Evolutionary conservation across 2,329 filamentous ascomycete species (phyloP).

Genomic region (Colletotrichum neosansevieriae): DNA sequence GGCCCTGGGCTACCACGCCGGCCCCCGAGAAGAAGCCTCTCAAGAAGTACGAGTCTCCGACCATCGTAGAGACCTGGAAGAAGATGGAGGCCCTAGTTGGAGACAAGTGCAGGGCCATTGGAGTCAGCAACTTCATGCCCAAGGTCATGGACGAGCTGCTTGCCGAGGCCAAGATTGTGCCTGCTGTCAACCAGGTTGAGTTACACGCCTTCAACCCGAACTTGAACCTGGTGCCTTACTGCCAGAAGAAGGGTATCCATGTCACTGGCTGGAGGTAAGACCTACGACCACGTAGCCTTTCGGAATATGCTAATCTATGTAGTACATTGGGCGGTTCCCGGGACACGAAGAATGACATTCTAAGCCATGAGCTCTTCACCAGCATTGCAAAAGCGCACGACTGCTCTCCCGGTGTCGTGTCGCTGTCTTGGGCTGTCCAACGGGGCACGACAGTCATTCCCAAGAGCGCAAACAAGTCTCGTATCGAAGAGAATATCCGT

Average conservation of each 20-base stretch:
- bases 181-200: conserved; percentile 50
- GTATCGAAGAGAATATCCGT: conserved; percentile 45
- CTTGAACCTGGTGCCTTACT: conserved; percentile 48
- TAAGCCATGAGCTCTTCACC: conserved; percentile 43
- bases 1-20: conserved; percentile 46
- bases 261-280: conserved; percentile 47
- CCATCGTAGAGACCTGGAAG: conserved; percentile 46
- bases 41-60: conserved; percentile 44
- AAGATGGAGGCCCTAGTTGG: conserved; percentile 47
- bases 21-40: conserved; percentile 42
- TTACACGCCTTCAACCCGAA: conserved; percentile 50
- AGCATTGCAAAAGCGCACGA: conserved; percentile 44
- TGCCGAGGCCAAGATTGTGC: conserved; percentile 43
- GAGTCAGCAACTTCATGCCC: conserved; percentile 50
- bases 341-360: conserved; percentile 37
- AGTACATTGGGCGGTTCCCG: conserved; percentile 37
- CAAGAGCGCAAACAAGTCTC: conserved; percentile 42
- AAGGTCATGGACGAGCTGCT: conserved; percentile 47
- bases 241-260: conserved; percentile 48
- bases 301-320: not conserved
- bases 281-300: too few species aligned
- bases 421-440: conserved; percentile 46
- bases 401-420: conserved; percentile 44
- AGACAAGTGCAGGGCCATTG: conserved; percentile 45
- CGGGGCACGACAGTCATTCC: conserved; percentile 45